Evolutionary conservation across 805 yeast species (phyloP).

Genomic region (Sporopachydermia quercuum): DNA sequence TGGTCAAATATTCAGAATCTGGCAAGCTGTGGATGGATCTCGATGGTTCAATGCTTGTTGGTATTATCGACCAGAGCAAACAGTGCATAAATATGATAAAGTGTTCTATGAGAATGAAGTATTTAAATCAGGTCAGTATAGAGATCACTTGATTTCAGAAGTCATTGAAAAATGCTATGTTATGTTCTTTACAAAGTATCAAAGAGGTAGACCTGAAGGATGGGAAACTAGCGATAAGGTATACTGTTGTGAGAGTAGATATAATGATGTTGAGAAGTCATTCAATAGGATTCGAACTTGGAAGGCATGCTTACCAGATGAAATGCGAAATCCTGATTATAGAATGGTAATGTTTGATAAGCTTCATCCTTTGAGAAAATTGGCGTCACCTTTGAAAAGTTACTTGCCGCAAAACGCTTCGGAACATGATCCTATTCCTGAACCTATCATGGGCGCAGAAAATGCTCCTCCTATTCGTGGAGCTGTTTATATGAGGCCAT

Average conservation of each 20-base stretch:
- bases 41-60: constrained; percentile 90
- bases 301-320: constrained; percentile 98
- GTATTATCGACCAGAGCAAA: constrained; percentile 96
- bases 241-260: constrained; percentile 89
- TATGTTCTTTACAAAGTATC: constrained; percentile 84
- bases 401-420: constrained; percentile 63
- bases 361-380: constrained; percentile 54
- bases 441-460: constrained; percentile 65
- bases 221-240: constrained; percentile 54
- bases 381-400: constrained; percentile 74
- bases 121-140: constrained; percentile 89
- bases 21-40: constrained; percentile 71
- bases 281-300: constrained; percentile 94
- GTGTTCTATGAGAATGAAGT: constrained; percentile 89
- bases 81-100: constrained; percentile 85
- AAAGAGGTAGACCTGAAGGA: constrained; percentile 83
- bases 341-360: constrained; percentile 51
- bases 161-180: constrained; percentile 90
- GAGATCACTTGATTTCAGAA: constrained; percentile 84
- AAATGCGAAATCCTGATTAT: constrained; percentile 56
- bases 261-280: constrained; percentile 77
- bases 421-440: constrained; percentile 62
- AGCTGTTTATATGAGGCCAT: constrained; percentile 69
- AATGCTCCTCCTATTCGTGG: constrained; percentile 94
- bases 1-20: constrained; percentile 84